Evolutionary conservation across 106 monocot species (phyloP).

Genomic region (Acorus gramineus): DNA sequence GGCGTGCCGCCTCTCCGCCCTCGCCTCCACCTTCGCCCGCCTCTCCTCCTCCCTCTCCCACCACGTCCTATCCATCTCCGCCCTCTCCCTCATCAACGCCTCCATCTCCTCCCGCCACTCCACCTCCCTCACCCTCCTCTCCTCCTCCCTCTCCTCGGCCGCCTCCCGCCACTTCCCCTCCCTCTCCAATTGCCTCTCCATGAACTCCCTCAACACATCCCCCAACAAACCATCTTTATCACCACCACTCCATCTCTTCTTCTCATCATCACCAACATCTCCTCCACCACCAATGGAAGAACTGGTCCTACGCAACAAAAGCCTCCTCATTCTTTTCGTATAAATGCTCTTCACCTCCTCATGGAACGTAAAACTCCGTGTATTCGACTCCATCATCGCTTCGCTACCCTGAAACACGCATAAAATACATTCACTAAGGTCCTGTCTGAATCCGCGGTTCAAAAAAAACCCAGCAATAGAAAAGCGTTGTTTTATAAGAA

Average conservation of each 20-base stretch:
- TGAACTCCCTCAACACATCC: constrained; percentile 36
- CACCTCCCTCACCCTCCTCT: constrained; percentile 43
- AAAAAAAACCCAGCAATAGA: not conserved
- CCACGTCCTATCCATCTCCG: constrained; percentile 48
- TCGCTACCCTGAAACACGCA: constrained; percentile 37
- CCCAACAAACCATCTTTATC: no score
- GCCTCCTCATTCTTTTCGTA: constrained; percentile 31
- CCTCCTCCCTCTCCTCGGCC: constrained; percentile 51
- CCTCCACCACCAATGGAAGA: not conserved
- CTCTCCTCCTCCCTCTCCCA: constrained; percentile 61
- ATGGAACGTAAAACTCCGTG: constrained; percentile 46
- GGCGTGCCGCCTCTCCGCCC: constrained; percentile 48
- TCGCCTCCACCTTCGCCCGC: constrained; percentile 37
- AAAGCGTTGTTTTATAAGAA: not conserved
- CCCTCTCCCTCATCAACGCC: constrained; percentile 35
- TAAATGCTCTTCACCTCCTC: constrained; percentile 70
- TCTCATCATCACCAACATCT: not conserved
- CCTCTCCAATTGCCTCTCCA: constrained; percentile 50
- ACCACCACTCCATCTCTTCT: constrained; percentile 19
- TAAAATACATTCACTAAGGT: no score
- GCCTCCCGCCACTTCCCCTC: constrained; percentile 41
- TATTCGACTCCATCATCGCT: constrained; percentile 24
- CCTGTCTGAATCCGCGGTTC: no score
- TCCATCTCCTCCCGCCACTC: constrained; percentile 54
- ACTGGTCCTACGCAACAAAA: not conserved